Percentiles rank a stretch among this genome's conserved stretches.
Evolutionary conservation across 2,329 filamentous ascomycete genomes (phyloP).

Genomic region (Harringtonia aguacate): DNA sequence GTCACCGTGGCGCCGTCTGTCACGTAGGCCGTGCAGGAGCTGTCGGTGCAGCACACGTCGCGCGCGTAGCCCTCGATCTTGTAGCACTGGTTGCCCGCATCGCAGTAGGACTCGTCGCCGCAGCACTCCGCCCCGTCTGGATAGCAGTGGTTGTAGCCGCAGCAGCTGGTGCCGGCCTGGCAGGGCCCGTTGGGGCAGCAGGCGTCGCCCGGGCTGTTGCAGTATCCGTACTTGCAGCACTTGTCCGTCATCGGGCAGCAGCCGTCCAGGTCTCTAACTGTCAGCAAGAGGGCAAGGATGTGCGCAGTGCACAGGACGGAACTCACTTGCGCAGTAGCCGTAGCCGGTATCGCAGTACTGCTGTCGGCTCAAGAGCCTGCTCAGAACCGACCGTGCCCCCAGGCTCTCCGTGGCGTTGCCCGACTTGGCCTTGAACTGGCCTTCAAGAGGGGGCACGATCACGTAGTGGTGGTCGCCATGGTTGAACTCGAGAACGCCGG

Average conservation of each 20-base stretch:
- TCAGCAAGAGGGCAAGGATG: too few relatives aligned
- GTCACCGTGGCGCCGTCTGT: slow-evolving; percentile 12
- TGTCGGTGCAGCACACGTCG: slow-evolving; percentile 15
- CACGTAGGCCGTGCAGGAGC: slow-evolving; percentile 14
- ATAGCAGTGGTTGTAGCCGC: slow-evolving; percentile 13
- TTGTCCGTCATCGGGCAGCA: slow-evolving; percentile 11
- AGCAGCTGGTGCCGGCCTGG: slow-evolving; percentile 10
- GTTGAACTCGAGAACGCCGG: slow-evolving; percentile 4
- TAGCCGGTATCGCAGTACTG: slow-evolving; percentile 12
- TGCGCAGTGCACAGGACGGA: too few relatives aligned
- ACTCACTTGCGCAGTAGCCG: too few relatives aligned
- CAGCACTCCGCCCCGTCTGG: slow-evolving; percentile 13
- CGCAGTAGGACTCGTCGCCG: slow-evolving; percentile 12
- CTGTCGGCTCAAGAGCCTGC: slow-evolving; percentile 10
- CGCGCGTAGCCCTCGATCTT: neutral
- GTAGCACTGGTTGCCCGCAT: slow-evolving; percentile 14
- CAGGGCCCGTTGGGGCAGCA: slow-evolving; percentile 15
- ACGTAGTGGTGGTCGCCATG: slow-evolving; percentile 2
- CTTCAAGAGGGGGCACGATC: slow-evolving; percentile 1
- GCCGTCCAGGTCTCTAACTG: slow-evolving; percentile 1
- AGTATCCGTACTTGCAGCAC: slow-evolving; percentile 17
- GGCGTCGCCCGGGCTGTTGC: slow-evolving; percentile 7
- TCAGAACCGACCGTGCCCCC: slow-evolving; percentile 1
- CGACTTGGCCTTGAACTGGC: neutral
- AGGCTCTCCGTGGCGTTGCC: neutral